Base-by-base conservation (phyloP, 2,329 filamentous ascomycete genomes). In the Penicillium digitatum region DNA sequence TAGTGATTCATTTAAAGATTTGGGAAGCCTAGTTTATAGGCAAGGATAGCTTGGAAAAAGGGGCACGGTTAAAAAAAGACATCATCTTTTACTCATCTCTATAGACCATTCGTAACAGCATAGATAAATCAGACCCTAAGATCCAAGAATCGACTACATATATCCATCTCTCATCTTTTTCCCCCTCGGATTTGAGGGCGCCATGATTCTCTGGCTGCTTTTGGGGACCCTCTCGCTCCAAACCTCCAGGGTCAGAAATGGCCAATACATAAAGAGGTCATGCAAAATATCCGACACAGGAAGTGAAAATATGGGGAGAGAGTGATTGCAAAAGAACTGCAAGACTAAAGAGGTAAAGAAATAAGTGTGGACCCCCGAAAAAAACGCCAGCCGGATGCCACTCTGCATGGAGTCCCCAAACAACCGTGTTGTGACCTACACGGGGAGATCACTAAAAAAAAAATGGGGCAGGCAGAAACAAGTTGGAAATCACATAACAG, bases 371-470 rank as follows among this genome's bases (percentile, higher is more conserved):
- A 72, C 70, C 70, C 71, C 72, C 71, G 66, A 63, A 64, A 67
- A 67, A 73, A 74, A 54, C 72, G 72, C 72, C 72, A 71, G 72
- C 72, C 71, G 69, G 67, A 72, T 72, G 72, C 71, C 71, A 72
- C 69, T 69, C 67, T 72, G 68, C 68, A 64, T 63, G 64, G 62
- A 57, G 66, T 70, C 67, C 66, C 65, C 62, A 68, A 67, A 60
- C 63, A 58, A 54, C 59, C 63, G 63, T 64, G 61, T 66, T 64
- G 59, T 61, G 60, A 65, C 62, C 62, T 63, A 65, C 63, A 65
- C 58, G 63, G 59, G 58, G 65, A 63, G 57, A 64, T 66, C 65
- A 71, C 62, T 65, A 70, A 66, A 55, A 62, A 55, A 62, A 67
- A 51, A 61, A 66, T 63, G 66, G 69, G 48, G 67, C 60, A 66